Base-by-base conservation (phyloP, 176 grass and related monocot species). In the Cenchrus purpureus region DNA sequence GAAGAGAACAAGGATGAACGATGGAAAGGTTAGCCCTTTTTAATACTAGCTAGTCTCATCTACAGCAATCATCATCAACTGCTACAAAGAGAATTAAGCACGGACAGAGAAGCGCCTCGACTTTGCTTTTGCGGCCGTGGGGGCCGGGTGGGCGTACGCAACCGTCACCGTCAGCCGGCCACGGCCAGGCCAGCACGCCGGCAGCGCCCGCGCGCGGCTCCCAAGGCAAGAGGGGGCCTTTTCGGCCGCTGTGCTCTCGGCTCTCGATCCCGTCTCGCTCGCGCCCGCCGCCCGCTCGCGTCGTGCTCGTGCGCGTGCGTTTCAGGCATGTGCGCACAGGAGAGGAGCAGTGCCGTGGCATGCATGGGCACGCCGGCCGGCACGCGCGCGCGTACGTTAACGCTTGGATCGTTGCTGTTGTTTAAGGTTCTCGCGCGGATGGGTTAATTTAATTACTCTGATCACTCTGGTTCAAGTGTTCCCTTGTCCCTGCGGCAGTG, bases 1-100 rank as follows among this genome's bases (percentile, higher is more conserved):
- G 45, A 89, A 85, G 61, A 76, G n/a, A 81, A 71, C 88, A 77
- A 64, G 65, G 8, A 71, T 49, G 16, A 78, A 71, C 22, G 73
- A 66, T 40, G 65, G 58, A 79, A 90, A 13, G 37, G 31, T 56
- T 76, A 34, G n/a, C 54, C 78, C 22, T 25, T 77, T 89, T 71
- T 70, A 28, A 81, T 31, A 7, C 79, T 37, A 22, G 56, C 79
- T 37, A 22, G 56, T 22, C 49, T 12, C 70, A 56, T 42, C 3
- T 73, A 12, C 54, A 25, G 12, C 20, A 40, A 40, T 40, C 37
- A 12, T 5, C 25, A 29, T 1, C 3, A n/a, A 9, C n/a, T 72
- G 22, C 63, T 63, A 82, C 83, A 77, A 71, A 79, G 80, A 46
- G 81, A n/a, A 67, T 65, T 29, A 45, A 75, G 7, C 31, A 34